phyloP scores from a whole-genome alignment of 805 yeast genomes.

The Priceomyces medius region DNA sequence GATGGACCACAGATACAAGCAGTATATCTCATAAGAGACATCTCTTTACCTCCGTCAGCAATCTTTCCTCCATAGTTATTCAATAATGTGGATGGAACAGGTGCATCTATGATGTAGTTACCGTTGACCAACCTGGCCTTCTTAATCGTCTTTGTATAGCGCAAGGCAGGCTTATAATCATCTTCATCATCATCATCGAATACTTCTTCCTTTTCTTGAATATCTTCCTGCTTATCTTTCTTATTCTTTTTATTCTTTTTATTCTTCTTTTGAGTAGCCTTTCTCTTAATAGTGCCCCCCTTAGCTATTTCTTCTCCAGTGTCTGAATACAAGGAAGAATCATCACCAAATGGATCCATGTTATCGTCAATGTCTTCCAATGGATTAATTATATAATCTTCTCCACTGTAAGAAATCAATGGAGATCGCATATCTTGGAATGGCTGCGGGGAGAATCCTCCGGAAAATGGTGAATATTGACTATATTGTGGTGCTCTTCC shows the following conservation, averaged over 20 bases:
- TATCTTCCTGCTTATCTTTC: slow-evolving; percentile 3
- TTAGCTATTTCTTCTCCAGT: slow-evolving; percentile 39
- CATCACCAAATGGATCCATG: slow-evolving; percentile 45
- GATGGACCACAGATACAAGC: slow-evolving; percentile 93
- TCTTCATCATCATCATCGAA: slow-evolving; percentile 27
- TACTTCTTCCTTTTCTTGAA: slow-evolving; percentile 7
- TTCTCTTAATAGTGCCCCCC: slow-evolving; percentile 29
- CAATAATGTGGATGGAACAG: slow-evolving; percentile 38
- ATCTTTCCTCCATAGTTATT: slow-evolving; percentile 34
- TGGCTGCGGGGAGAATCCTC: slow-evolving; percentile 6
- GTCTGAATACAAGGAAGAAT: slow-evolving; percentile 42
- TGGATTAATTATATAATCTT: slow-evolving; percentile 39
- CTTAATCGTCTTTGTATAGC: slow-evolving; percentile 44
- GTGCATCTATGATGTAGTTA: slow-evolving; percentile 44
- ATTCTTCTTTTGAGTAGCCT: slow-evolving; percentile 11
- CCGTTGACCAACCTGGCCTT: slow-evolving; percentile 43
- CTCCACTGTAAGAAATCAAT: slow-evolving; percentile 29
- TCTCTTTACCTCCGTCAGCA: slow-evolving; percentile 51
- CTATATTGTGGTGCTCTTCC: slow-evolving; percentile 14
- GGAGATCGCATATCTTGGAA: slow-evolving; percentile 23
- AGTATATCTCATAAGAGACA: slow-evolving; percentile 85
- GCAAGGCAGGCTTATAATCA: slow-evolving; percentile 39
- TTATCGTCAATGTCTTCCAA: slow-evolving; percentile 39
- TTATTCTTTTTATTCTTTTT: slow-evolving; percentile 1
- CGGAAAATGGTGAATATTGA: slow-evolving; percentile 12